Evolutionary conservation across 176 grass and related monocot species (phyloP).

Genomic region (Triticum dicoccoides): DNA sequence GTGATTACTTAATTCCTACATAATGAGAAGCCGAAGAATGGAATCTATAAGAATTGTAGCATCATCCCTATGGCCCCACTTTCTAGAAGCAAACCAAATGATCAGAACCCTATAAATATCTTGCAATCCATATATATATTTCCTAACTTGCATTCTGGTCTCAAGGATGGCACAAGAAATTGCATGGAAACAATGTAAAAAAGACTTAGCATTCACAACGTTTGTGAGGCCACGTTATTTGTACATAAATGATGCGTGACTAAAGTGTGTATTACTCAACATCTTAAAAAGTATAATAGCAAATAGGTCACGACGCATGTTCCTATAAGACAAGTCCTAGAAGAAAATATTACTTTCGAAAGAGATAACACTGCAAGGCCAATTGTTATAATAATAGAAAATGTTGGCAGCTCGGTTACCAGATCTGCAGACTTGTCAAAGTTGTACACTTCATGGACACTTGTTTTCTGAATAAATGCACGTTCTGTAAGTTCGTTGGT

Average conservation of each 20-base stretch:
- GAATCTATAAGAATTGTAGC: too few species aligned
- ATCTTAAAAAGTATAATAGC: too few species aligned
- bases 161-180: background rate
- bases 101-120: background rate
- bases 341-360: too few species aligned
- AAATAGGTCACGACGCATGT: too few species aligned
- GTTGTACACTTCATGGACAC: constrained; percentile 44
- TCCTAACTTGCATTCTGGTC: background rate
- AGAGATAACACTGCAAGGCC: background rate
- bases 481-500: constrained; percentile 22
- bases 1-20: too few species aligned
- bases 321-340: background rate
- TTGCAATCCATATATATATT: background rate
- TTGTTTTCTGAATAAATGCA: constrained; percentile 32
- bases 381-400: background rate
- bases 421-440: constrained; percentile 34
- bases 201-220: background rate
- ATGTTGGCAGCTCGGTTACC: constrained; percentile 6
- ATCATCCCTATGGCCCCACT: background rate
- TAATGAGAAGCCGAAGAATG: too few species aligned
- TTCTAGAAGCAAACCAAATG: background rate
- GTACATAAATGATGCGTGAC: too few species aligned
- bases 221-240: too few species aligned
- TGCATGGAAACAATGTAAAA: background rate
- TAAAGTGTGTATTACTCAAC: too few species aligned